Percentiles rank a stretch among this genome's conserved stretches.
Conservation (phyloP, 495 filamentous ascomycete species). For the Aspergillus carlsbadensis region DNA sequence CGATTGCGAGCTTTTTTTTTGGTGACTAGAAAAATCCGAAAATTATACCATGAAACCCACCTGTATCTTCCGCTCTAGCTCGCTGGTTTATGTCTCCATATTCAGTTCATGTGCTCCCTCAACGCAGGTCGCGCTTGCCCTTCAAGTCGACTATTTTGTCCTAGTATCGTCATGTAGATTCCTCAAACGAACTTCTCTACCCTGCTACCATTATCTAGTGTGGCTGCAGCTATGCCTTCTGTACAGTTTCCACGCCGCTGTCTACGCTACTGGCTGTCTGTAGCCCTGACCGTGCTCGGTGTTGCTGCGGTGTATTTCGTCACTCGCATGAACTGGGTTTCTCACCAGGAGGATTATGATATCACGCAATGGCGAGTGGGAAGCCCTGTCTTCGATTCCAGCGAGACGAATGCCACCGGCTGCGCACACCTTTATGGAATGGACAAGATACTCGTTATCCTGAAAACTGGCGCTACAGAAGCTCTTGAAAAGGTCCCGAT, state of each 20-base stretch:
- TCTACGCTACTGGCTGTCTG: neutral
- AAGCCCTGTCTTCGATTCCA: neutral
- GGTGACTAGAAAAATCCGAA: no score
- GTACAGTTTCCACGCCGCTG: neutral
- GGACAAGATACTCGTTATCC: slow-evolving; percentile 39
- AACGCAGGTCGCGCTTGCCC: no score
- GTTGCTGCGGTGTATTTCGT: neutral
- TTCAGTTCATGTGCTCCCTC: no score
- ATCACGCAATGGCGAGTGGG: neutral
- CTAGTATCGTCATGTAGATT: no score
- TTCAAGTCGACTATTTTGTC: no score
- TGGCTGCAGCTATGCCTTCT: neutral
- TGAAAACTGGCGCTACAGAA: slow-evolving; percentile 47
- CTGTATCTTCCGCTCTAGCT: no score
- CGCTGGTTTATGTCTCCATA: no score
- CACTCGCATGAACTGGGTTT: neutral
- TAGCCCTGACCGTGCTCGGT: neutral
- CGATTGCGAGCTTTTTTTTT: neutral
- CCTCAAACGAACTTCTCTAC: no score
- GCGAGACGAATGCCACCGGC: neutral
- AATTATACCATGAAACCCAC: no score
- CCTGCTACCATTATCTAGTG: neutral
- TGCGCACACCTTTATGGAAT: slow-evolving; percentile 8
- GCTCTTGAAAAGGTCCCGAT: slow-evolving; percentile 36
- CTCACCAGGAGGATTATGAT: neutral